Base-by-base conservation (phyloP, 805 yeast species). In the Yarrowia osloensis region DNA sequence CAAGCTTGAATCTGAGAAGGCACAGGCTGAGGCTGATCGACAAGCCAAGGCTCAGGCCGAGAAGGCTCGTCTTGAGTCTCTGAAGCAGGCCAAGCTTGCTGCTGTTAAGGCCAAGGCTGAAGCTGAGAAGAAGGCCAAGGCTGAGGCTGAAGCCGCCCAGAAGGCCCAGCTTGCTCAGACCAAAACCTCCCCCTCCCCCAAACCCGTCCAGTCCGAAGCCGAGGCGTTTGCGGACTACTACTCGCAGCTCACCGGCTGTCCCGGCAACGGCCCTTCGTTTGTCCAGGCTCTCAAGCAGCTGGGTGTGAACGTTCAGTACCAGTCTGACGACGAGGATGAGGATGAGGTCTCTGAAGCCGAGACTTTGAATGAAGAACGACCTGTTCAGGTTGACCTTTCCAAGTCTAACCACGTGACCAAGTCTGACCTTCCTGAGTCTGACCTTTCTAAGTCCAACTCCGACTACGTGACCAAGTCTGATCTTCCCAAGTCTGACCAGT, bases 231-330 rank as follows among this genome's bases (percentile, higher is more conserved):
- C 63, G 4, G 47, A 37, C 39, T 28, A 39, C 49, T 57, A 57
- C 63, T 40, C 63, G 1, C 49, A 57, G 21, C 49, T 57, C 13
- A 57, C 63, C 19, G 28, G 28, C 1, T 55, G 61, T 15, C 46
- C 63, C 22, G 63, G 49, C 4, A 37, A 57, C 46, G 62, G 47
- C 3, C 63, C 63, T 9, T 57, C 63, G 2, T 57, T 39, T 17
- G 63, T 37, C 49, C 44, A 57, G 37, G 63, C 63, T 40, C 63
- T 57, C 49, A 57, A 57, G n/a, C 63, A 57, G 49, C 63, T 57
- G 4, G 63, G 63, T 8, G 26, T 57, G 35, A 28, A 26, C n/a
- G 63, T 57, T 24, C n/a, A 40, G 15, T 57, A 57, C 21, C 24
- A 17, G 8, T 54, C 61, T 17, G 61, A 54, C 26, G 47, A 39